Percentiles rank a stretch among this genome's conserved stretches.
Evolutionary conservation across 495 filamentous ascomycete genomes (phyloP).

Genomic region (Amphirosellinia nigrospora): DNA sequence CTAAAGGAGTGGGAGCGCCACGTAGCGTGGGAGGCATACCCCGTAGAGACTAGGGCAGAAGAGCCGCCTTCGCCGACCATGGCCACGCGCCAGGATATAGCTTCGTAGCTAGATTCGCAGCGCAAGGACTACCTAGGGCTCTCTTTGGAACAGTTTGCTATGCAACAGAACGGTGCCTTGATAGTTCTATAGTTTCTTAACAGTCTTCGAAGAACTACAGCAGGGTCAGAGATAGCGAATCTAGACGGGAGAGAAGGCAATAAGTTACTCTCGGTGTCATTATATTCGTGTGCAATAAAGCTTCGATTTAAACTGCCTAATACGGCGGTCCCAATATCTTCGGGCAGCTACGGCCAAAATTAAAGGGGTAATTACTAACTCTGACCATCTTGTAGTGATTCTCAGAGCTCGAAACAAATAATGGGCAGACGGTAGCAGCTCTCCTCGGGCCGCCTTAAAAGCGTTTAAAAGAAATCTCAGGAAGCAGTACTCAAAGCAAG

Average conservation of each 20-base stretch:
- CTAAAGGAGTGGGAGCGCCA: no score
- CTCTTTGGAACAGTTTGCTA: constrained; percentile 16
- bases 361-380: neutral
- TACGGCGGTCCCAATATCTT: neutral
- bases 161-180: neutral
- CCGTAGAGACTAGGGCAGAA: no score
- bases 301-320: neutral
- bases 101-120: no score
- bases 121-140: no score
- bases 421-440: constrained; percentile 9
- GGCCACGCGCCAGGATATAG: no score
- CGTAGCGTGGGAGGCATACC: no score
- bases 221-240: neutral
- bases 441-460: neutral
- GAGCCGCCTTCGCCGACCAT: no score
- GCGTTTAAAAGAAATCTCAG: no score
- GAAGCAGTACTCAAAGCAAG: no score
- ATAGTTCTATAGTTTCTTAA: constrained; percentile 1
- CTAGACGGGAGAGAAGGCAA: constrained; percentile 3
- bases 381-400: neutral
- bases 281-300: neutral
- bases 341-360: neutral
- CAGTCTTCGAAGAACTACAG: constrained; percentile 16
- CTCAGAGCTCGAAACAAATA: constrained; percentile 17
- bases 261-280: constrained; percentile 1